Evolutionary conservation across 129 eudicot genomes (phyloP), one percentile per base, ranked within the genome.

Genomic region (Scalesia atractyloides): DNA sequence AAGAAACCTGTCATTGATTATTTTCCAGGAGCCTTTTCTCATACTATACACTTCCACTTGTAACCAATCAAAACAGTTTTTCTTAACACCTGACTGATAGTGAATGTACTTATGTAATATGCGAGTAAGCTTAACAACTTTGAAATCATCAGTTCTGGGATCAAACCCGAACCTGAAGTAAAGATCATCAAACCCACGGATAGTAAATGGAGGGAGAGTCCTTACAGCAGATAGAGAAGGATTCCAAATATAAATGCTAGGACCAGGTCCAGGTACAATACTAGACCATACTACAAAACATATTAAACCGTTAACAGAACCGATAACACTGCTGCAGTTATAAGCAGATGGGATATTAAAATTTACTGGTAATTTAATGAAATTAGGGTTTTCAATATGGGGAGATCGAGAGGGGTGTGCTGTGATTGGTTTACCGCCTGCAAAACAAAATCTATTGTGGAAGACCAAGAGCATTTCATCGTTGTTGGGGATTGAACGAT

Each of bases 271-370:
- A 41, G 13, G 34, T 30, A 30, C 34, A 41, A 7, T 41, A 41
- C 10, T 8, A 41, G 46, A 6, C 46, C 46, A 41, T 41, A 41
- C 14, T 19, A 2, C 0, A 66, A 66, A 11, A 13, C 71, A 66
- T 43, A 46, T 22, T 43, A 66, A 66, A 9, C 56, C 71, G 8
- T 66, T 44, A 44, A 66, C 54, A 41, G 56, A 44, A 19, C 71
- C 71, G 18, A 66, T 7, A 22, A 66, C 14, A 2, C 13, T 4
- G 15, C 34, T 4, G 26, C 4, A 7, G 22, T 18, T 19, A 0
- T 41, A 41, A 0, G 10, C 46, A 41, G 9, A 9, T 41, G 46
- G 36, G 13, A 4, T 34, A 13, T 5, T 4, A 6, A 20, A 22
- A 6, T 8, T 41, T 8, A 1, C 36, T 2, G 57, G 71, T 15